Conservation (phyloP, 345 rosid genomes). For the Brassica nigra region DNA sequence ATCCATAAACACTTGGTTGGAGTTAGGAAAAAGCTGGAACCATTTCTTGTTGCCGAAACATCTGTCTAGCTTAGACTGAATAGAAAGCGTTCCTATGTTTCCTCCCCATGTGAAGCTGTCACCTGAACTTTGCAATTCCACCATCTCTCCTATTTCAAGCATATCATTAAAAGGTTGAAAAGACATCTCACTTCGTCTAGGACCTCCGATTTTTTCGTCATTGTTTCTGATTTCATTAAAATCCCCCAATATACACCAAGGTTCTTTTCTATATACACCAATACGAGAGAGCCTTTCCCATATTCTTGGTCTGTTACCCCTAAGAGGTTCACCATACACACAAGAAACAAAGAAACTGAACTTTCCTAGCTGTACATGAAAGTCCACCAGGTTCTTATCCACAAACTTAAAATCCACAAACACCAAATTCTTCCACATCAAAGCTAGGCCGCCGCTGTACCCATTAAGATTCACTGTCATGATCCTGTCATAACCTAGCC, state of each 20-base stretch:
- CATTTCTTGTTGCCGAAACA: background rate
- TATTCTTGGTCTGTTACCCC: accelerated
- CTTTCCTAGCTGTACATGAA: background rate
- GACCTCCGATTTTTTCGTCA: background rate
- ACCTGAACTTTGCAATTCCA: background rate
- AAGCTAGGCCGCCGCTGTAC: background rate
- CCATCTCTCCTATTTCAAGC: background rate
- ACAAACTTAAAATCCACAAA: background rate
- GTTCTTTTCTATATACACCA: background rate
- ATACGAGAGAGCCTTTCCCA: background rate
- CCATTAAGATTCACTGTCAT: background rate
- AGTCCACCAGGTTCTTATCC: background rate
- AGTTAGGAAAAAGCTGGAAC: background rate
- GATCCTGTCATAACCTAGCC: background rate
- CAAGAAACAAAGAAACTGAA: background rate
- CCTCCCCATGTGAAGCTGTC: background rate
- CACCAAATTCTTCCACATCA: background rate
- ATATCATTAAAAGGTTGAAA: background rate
- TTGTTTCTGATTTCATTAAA: background rate
- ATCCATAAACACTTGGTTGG: background rate
- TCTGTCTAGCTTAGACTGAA: background rate
- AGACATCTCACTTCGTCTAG: background rate
- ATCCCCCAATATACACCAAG: background rate
- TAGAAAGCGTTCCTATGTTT: background rate
- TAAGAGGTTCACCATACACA: background rate